phyloP scores from a whole-genome alignment of 306 rosid species.

The Adenanthera pavonina region DNA sequence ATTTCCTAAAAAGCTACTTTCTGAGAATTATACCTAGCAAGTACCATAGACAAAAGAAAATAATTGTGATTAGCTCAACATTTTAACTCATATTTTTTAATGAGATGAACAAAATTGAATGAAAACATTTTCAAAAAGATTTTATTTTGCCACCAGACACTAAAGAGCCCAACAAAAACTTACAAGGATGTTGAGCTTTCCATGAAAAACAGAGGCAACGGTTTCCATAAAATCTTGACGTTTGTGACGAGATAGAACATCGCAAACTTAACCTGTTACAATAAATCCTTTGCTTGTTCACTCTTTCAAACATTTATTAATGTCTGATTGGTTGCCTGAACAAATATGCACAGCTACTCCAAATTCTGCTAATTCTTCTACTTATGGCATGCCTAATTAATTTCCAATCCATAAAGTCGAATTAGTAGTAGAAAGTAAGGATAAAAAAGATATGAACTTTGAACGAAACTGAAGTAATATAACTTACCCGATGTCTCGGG shows the following conservation, averaged over 20 bases:
- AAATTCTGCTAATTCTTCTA: conserved; percentile 43
- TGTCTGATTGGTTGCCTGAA: conserved; percentile 24
- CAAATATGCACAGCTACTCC: conserved; percentile 46
- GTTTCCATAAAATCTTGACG: conserved; percentile 21
- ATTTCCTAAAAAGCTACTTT: too few species aligned
- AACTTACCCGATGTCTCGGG: conserved; percentile 46
- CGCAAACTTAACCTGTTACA: conserved; percentile 41
- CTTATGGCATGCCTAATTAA: conserved; percentile 37
- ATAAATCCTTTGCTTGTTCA: conserved; percentile 34
- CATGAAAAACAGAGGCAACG: conserved; percentile 21
- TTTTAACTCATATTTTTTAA: too few species aligned
- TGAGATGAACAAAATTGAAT: too few species aligned
- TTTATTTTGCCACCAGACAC: too few species aligned
- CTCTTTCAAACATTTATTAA: conserved; percentile 28
- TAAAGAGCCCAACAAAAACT: background rate
- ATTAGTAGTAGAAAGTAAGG: background rate
- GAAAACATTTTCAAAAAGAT: too few species aligned
- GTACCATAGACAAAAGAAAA: too few species aligned
- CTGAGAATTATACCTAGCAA: too few species aligned
- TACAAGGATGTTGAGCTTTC: conserved; percentile 46
- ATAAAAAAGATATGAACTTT: background rate
- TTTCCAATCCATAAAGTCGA: background rate
- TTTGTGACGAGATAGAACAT: background rate
- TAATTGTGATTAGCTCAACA: too few species aligned
- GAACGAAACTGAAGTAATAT: background rate